phyloP scores from a whole-genome alignment of 2,329 filamentous ascomycete genomes.

The Knufia petricola region DNA sequence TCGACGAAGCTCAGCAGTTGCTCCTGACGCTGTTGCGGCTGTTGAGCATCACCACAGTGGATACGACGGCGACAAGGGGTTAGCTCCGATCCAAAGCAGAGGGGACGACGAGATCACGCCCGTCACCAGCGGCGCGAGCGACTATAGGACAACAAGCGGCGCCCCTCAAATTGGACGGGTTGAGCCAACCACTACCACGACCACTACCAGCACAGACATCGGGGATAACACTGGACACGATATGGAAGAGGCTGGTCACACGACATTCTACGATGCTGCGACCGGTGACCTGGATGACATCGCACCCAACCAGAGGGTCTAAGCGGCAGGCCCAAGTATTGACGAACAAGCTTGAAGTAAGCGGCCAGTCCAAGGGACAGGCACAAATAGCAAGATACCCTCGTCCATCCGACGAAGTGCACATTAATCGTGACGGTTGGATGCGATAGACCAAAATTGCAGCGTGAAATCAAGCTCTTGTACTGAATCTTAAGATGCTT shows the following conservation, averaged over 20 bases:
- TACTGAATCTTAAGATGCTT: too few species aligned
- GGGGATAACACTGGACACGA: neutral
- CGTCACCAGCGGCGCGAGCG: constrained; percentile 7
- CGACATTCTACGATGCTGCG: neutral
- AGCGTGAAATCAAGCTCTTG: too few species aligned
- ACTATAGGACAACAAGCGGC: neutral
- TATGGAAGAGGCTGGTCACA: neutral
- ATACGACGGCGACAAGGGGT: constrained; percentile 14
- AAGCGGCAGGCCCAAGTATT: neutral
- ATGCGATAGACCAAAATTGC: too few species aligned
- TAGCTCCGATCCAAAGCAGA: constrained; percentile 17
- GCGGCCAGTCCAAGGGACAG: too few species aligned
- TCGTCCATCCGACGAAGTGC: too few species aligned
- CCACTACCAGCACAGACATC: neutral
- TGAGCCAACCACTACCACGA: constrained; percentile 16
- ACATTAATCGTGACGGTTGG: too few species aligned
- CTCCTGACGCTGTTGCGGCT: constrained; percentile 15
- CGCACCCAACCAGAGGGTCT: neutral
- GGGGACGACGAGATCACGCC: constrained; percentile 14
- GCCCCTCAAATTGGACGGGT: constrained; percentile 24
- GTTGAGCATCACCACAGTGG: constrained; percentile 12
- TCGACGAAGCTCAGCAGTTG: constrained; percentile 21
- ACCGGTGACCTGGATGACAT: neutral
- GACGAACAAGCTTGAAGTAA: too few species aligned
- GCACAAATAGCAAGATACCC: too few species aligned